phyloP scores from a whole-genome alignment of 352 stramenopile species.

The Pythium scleroteichum region DNA sequence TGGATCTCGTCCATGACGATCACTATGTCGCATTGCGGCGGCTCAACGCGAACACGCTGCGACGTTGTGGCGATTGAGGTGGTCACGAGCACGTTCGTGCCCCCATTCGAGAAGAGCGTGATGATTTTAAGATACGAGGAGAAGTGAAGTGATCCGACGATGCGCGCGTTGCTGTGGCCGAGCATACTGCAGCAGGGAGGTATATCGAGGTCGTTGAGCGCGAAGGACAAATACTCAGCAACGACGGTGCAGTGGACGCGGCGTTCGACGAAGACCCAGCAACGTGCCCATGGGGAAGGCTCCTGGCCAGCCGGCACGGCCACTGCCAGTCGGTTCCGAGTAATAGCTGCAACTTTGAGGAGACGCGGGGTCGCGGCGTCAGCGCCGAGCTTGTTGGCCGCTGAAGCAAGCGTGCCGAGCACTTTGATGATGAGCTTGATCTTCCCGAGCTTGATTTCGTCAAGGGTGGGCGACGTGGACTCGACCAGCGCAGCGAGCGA shows the following conservation, averaged over 20 bases:
- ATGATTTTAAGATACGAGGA: conserved; percentile 75
- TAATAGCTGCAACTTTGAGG: conserved; percentile 51
- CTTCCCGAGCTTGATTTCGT: conserved; percentile 37
- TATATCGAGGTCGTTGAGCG: conserved; percentile 38
- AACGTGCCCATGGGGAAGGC: conserved; percentile 2
- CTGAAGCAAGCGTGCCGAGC: conserved; percentile 42
- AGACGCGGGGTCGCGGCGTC: conserved; percentile 53
- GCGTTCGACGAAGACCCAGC: conserved; percentile 75
- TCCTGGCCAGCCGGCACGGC: conserved; percentile 22
- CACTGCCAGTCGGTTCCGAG: conserved; percentile 46
- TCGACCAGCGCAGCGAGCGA: conserved; percentile 29
- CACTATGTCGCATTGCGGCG: conserved; percentile 64
- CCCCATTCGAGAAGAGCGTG: conserved; percentile 49
- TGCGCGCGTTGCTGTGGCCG: conserved; percentile 62
- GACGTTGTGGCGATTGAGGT: conserved; percentile 69
- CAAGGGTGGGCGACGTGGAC: conserved; percentile 34
- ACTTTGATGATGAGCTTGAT: conserved; percentile 62
- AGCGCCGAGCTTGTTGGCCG: conserved; percentile 36
- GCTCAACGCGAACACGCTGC: conserved; percentile 40
- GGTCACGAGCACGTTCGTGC: conserved; percentile 75
- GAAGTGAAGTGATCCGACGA: conserved; percentile 56
- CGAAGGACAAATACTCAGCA: conserved; percentile 71
- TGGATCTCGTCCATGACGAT: conserved; percentile 77
- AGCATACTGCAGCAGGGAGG: conserved; percentile 78
- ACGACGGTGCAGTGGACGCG: conserved; percentile 71